Evolutionary conservation across 1,284 basidiomycete species (phyloP).

Genomic region (Heimioporus retisporus): DNA sequence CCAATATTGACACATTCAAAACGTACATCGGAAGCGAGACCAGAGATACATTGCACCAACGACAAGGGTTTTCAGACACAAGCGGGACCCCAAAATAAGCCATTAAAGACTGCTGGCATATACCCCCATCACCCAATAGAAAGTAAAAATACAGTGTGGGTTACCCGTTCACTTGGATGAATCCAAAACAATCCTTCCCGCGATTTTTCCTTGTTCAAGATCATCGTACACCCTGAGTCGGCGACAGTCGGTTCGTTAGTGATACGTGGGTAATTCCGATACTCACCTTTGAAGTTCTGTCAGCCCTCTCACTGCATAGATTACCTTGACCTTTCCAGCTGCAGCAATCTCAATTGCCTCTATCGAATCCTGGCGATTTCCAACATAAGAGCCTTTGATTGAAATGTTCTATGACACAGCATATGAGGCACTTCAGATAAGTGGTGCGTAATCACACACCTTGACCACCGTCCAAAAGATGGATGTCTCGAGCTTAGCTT

Average conservation of each 20-base stretch:
- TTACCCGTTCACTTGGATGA: too few relatives aligned
- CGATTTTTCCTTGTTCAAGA: too few relatives aligned
- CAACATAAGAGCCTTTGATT: conserved; percentile 83
- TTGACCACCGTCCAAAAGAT: conserved; percentile 85
- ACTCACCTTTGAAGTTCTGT: conserved; percentile 64
- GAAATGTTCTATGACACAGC: conserved; percentile 55
- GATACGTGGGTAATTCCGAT: not conserved
- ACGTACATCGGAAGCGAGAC: too few relatives aligned
- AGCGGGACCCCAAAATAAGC: too few relatives aligned
- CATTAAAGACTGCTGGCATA: too few relatives aligned
- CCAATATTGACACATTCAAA: too few relatives aligned
- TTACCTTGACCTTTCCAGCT: conserved; percentile 72
- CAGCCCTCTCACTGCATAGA: conserved; percentile 61
- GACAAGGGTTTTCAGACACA: too few relatives aligned
- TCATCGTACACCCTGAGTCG: too few relatives aligned
- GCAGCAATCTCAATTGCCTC: conserved; percentile 83
- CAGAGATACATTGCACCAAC: too few relatives aligned
- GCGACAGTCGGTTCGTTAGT: not conserved
- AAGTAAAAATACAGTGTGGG: too few relatives aligned
- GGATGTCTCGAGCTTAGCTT: conserved; percentile 67
- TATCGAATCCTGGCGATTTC: conserved; percentile 76
- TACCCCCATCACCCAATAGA: too few relatives aligned
- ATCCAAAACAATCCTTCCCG: too few relatives aligned
- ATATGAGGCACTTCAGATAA: conserved; percentile 7
- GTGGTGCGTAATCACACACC: conserved; percentile 32